Conservation (phyloP, 2,329 filamentous ascomycete genomes). For the Cladosporium sphaerospermum region DNA sequence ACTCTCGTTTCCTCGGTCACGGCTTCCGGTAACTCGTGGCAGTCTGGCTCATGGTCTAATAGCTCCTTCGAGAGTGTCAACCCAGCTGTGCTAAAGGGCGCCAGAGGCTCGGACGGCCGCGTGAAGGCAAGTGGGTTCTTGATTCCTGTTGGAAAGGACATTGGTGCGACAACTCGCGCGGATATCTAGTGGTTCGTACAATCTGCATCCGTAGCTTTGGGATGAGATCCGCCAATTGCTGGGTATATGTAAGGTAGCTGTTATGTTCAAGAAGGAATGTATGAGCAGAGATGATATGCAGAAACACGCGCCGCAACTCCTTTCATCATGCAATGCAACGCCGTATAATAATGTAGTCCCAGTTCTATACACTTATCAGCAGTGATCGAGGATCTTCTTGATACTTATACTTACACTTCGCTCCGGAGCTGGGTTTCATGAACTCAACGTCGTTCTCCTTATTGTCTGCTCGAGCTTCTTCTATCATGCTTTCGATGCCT, state of each 20-base stretch:
- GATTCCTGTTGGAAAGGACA: conserved; percentile 34
- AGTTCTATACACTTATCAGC: too few relatives aligned
- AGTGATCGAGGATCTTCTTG: too few relatives aligned
- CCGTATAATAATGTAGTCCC: too few relatives aligned
- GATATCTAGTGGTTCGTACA: neutral
- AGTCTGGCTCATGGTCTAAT: conserved; percentile 36
- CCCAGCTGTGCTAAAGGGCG: conserved; percentile 31
- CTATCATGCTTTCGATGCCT: conserved; percentile 88
- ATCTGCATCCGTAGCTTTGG: too few relatives aligned
- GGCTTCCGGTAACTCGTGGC: conserved; percentile 40
- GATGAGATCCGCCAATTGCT: too few relatives aligned
- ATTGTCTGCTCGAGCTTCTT: conserved; percentile 83
- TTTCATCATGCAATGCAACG: too few relatives aligned
- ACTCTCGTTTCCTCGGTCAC: conserved; percentile 18
- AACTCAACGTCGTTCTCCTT: conserved; percentile 77
- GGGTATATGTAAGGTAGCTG: too few relatives aligned
- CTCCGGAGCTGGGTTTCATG: conserved; percentile 43
- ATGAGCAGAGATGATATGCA: too few relatives aligned
- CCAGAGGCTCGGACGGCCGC: conserved; percentile 34
- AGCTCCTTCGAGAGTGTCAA: conserved; percentile 36
- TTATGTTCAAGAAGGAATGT: too few relatives aligned
- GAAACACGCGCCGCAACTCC: too few relatives aligned
- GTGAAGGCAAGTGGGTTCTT: conserved; percentile 40
- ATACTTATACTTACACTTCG: neutral
- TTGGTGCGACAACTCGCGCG: conserved; percentile 36